These are phyloP conservation scores for Gaeumannomyces tritici DNA, from an alignment of 2,329 filamentous ascomycete species.

Conservation along the genomic window DNA sequence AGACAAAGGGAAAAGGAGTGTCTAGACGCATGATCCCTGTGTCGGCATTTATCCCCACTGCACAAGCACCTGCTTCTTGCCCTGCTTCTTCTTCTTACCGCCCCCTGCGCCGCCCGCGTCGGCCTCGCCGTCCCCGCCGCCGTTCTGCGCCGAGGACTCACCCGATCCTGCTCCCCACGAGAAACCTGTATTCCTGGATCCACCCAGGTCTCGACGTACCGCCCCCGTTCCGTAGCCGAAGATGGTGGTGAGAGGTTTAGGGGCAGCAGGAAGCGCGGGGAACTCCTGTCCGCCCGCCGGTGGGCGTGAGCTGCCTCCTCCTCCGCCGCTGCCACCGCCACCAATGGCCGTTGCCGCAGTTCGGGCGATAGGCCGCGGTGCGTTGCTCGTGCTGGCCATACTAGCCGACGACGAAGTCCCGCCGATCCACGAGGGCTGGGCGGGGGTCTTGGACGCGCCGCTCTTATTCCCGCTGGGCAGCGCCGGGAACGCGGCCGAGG, in stretches of 20 bases:
- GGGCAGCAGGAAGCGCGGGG: slow-evolving; percentile 70
- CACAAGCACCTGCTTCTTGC: slow-evolving; percentile 52
- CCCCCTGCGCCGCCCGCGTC: slow-evolving; percentile 22
- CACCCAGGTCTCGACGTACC: slow-evolving; percentile 44
- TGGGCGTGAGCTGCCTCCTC: slow-evolving; percentile 1
- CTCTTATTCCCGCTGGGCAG: slow-evolving; percentile 20
- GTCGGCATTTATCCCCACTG: slow-evolving; percentile 43
- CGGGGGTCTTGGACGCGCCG: background rate
- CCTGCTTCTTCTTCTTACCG: slow-evolving; percentile 49
- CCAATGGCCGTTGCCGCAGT: background rate
- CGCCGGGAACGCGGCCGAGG: slow-evolving; percentile 32
- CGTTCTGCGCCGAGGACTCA: slow-evolving; percentile 12
- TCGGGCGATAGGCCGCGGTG: background rate
- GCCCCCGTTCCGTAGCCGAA: slow-evolving; percentile 49
- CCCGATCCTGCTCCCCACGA: slow-evolving; percentile 33
- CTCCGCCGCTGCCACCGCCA: background rate
- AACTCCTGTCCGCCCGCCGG: slow-evolving; percentile 48
- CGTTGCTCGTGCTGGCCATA: background rate
- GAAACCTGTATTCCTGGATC: slow-evolving; percentile 37
- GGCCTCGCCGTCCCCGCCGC: slow-evolving; percentile 11
- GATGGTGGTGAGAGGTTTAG: slow-evolving; percentile 56
- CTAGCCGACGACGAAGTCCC: slow-evolving; percentile 2
- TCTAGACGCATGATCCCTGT: no score
- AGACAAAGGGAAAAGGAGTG: background rate
- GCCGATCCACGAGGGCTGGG: slow-evolving; percentile 14